A percentile compares a stretch with the other conserved stretches of the same genome.
phyloP scores from a whole-genome alignment of 2,329 filamentous ascomycete genomes.

The Dothistroma septosporum region DNA sequence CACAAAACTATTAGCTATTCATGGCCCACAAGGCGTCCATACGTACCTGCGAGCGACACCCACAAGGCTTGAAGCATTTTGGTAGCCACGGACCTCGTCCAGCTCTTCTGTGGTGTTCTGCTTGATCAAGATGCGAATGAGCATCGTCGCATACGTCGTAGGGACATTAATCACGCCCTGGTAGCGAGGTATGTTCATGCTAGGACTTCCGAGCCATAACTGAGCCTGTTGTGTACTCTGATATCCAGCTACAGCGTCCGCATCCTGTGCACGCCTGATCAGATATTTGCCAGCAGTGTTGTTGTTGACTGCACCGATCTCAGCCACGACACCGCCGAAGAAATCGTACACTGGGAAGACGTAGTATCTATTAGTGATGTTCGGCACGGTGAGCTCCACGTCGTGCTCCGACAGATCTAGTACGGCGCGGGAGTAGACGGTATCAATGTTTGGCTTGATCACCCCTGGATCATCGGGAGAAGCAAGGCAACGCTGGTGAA shows the following conservation, averaged over 20 bases:
- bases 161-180: conserved; percentile 12
- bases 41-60: neutral
- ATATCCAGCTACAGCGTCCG: neutral
- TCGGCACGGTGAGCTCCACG: conserved; percentile 4
- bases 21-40: too few relatives aligned
- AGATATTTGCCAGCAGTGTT: neutral
- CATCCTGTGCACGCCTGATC: neutral
- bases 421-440: conserved; percentile 11
- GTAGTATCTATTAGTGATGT: conserved; percentile 5
- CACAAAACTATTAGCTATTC: too few relatives aligned
- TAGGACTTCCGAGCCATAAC: neutral
- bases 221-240: neutral
- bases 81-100: conserved; percentile 4
- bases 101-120: conserved; percentile 7
- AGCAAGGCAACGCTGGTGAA: conserved; percentile 10
- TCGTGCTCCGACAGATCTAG: conserved; percentile 10
- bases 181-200: conserved; percentile 1
- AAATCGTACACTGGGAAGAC: conserved; percentile 10
- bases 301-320: conserved; percentile 12
- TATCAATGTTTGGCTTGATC: conserved; percentile 13
- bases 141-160: conserved; percentile 14
- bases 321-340: conserved; percentile 15
- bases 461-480: conserved; percentile 3
- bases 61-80: conserved; percentile 7
- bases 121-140: conserved; percentile 18